Conservation (phyloP, 768 basidiomycete genomes). For the Mycena filopes region DNA sequence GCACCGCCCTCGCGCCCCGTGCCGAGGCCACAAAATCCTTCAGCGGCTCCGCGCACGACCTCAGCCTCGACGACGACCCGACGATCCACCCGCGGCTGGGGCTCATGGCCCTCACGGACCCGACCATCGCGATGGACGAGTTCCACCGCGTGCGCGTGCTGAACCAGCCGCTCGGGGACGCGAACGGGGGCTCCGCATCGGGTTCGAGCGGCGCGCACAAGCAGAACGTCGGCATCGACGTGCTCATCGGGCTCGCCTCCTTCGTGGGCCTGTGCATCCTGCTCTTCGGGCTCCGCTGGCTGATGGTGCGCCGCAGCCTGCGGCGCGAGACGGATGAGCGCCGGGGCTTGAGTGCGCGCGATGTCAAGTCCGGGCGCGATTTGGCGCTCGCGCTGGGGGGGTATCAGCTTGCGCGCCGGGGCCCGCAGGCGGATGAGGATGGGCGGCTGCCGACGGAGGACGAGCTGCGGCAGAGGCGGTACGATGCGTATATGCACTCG, state of each 20-base stretch:
- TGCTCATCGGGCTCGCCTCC: slow-evolving; percentile 66
- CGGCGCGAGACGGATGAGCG: slow-evolving; percentile 30
- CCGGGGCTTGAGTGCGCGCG: slow-evolving; percentile 27
- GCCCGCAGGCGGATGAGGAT: slow-evolving; percentile 37
- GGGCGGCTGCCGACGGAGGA: slow-evolving; percentile 49
- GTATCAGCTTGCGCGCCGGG: slow-evolving; percentile 28
- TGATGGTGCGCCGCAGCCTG: slow-evolving; percentile 53
- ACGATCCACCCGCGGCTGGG: slow-evolving; percentile 63
- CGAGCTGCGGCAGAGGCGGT: slow-evolving; percentile 51
- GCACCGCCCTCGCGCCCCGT: too few relatives aligned
- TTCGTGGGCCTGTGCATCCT: slow-evolving; percentile 66
- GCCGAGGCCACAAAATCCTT: too few relatives aligned
- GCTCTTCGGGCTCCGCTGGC: slow-evolving; percentile 67
- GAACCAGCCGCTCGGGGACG: slow-evolving; percentile 61
- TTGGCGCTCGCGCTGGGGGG: slow-evolving; percentile 17
- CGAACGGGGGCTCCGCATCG: slow-evolving; percentile 18
- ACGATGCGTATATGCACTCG: slow-evolving; percentile 51
- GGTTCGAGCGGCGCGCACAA: slow-evolving; percentile 42
- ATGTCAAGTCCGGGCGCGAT: slow-evolving; percentile 29
- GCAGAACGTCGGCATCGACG: slow-evolving; percentile 68
- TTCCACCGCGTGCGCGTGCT: slow-evolving; percentile 78
- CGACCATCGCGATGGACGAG: slow-evolving; percentile 68
- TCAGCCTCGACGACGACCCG: slow-evolving; percentile 15
- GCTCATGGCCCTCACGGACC: slow-evolving; percentile 70
- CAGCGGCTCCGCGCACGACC: too few relatives aligned